Base-by-base conservation (phyloP, 1,284 basidiomycete genomes). In the Naganishia cerealis region DNA sequence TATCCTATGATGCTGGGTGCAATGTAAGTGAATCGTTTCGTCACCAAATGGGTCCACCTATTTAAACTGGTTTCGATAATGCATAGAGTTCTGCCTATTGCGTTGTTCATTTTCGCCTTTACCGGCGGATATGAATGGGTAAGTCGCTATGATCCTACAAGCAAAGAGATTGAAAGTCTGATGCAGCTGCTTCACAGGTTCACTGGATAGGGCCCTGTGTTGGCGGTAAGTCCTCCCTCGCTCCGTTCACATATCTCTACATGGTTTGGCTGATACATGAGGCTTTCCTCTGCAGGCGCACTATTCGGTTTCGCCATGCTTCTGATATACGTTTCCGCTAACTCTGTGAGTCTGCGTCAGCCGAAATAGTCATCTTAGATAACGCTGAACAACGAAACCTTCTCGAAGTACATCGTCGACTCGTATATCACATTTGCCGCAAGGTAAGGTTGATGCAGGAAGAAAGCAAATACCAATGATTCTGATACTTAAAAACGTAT, bases 101-200 rank as follows among this genome's bases (percentile, higher is more conserved):
- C 81, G 3, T 77, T 83, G 66, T 82, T 82, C 77, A 74, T 78
- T 71, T 75, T 80, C 62, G 77, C 78, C 9, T 76, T 76, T 70
- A 80, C 76, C 21, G 63, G 63, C 5, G 68, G 73, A 9, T 77
- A 74, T 67, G 50, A 66, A 18, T 55, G 62, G 46, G 46, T 50
- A 50, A 50, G 46, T 24, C n/a, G 7, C 13, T 24, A 1, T 50
- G 46, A n/a, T 8, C 15, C 24, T 13, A 9, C 4, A 5, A 50
- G 46, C n/a, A 15, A 24, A 21, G 24, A 0, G 21, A 24, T 50
- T 24, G 29, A 24, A 3, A 24, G 46, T 21, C 46, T 50, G 46
- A 50, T 21, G 21, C 9, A 50, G 4, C 13, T 9, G 46, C 2
- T 50, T 24, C 9, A 50, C 46, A 50, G 15, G 72, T 78, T 40